phyloP scores from a whole-genome alignment of 306 rosid species.

The Arachis hypogaea region DNA sequence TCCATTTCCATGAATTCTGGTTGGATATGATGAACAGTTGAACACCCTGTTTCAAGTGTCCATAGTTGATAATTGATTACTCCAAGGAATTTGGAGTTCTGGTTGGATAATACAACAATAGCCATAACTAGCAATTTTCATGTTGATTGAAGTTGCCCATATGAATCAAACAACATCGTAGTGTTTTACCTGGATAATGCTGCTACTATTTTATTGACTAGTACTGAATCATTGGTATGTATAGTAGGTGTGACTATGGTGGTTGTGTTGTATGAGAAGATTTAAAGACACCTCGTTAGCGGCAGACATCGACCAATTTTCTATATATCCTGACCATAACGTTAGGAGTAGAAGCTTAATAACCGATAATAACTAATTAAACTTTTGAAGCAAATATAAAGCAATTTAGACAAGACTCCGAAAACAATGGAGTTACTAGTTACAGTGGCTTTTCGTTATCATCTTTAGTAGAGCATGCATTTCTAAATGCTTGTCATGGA shows the following conservation, averaged over 20 bases:
- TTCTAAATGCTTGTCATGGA: conserved; percentile 2
- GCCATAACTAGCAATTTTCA: background rate
- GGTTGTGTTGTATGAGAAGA: conserved; percentile 3
- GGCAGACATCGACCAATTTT: conserved; percentile 1
- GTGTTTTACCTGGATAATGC: background rate
- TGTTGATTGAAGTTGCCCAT: background rate
- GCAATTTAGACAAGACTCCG: background rate
- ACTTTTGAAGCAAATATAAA: conserved; percentile 28
- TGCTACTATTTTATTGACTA: conserved; percentile 1
- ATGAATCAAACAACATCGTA: background rate
- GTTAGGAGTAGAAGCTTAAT: conserved; percentile 25
- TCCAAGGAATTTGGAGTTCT: conserved; percentile 8
- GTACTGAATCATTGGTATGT: conserved; percentile 4
- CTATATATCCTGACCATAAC: conserved; percentile 2
- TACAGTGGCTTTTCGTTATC: conserved; percentile 9
- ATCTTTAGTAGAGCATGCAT: conserved; percentile 1
- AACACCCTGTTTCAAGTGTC: background rate
- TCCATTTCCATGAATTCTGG: conserved; percentile 26
- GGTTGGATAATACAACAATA: background rate
- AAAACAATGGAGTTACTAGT: conserved; percentile 9
- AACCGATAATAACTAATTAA: conserved; percentile 1
- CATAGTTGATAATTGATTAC: conserved; percentile 13
- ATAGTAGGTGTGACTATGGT: background rate
- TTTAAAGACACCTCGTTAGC: conserved; percentile 8
- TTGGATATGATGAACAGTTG: background rate